phyloP scores from a whole-genome alignment of 495 filamentous ascomycete species.

The Gamarada debralockiae region DNA sequence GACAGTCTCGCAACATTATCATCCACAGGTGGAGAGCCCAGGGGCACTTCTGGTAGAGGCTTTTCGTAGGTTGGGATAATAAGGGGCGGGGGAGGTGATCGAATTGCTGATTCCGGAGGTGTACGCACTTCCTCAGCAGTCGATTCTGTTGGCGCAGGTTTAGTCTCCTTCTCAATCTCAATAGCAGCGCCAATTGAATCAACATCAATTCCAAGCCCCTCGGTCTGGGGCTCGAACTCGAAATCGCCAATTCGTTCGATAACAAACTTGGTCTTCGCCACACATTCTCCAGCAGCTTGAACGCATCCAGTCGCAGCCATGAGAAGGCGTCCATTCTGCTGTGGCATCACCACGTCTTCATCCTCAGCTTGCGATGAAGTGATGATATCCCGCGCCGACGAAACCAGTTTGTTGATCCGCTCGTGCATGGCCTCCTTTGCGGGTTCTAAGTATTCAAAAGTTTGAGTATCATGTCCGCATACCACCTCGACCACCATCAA shows the following conservation, averaged over 20 bases:
- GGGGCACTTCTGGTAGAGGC: slow-evolving; percentile 39
- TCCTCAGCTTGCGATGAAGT: slow-evolving; percentile 54
- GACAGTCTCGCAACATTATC: slow-evolving; percentile 23
- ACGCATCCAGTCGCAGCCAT: slow-evolving; percentile 86
- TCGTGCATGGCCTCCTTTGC: slow-evolving; percentile 77
- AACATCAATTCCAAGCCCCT: slow-evolving; percentile 44
- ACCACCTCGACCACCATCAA: slow-evolving; percentile 80
- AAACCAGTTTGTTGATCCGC: slow-evolving; percentile 72
- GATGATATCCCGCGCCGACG: slow-evolving; percentile 75
- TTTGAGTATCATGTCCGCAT: slow-evolving; percentile 67
- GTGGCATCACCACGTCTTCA: slow-evolving; percentile 74
- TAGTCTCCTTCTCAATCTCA: slow-evolving; percentile 1
- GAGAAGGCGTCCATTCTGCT: slow-evolving; percentile 74
- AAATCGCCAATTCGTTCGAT: slow-evolving; percentile 94
- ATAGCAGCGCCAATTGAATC: slow-evolving; percentile 32
- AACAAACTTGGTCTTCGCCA: slow-evolving; percentile 76
- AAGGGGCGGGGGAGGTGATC: slow-evolving; percentile 23
- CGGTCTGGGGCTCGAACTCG: slow-evolving; percentile 61
- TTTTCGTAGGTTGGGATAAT: slow-evolving; percentile 34
- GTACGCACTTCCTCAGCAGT: slow-evolving; percentile 2
- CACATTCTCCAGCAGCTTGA: slow-evolving; percentile 83
- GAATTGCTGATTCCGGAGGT: slow-evolving; percentile 23
- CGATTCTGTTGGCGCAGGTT: background rate
- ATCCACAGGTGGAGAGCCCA: slow-evolving; percentile 10
- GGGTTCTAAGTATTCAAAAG: slow-evolving; percentile 58